These are phyloP conservation scores for Ophiostoma piceae DNA, from an alignment of 2,329 filamentous ascomycete species.

Conservation along the genomic window DNA sequence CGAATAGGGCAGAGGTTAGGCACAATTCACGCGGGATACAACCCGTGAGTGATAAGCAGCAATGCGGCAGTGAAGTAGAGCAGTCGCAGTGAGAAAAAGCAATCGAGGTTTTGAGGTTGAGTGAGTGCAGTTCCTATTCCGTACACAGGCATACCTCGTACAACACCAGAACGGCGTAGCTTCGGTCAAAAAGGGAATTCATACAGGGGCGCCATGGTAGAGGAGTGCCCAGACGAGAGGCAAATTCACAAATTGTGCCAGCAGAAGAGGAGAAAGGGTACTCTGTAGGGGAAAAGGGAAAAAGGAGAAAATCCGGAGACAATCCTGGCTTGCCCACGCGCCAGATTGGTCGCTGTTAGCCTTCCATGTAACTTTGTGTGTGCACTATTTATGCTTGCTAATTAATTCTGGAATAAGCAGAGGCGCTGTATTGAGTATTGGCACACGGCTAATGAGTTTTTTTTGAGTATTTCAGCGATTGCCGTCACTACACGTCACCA, in stretches of 20 bases:
- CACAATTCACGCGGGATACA: neutral
- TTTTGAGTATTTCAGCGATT: neutral
- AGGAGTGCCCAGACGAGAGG: neutral
- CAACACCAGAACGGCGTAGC: conserved; percentile 10
- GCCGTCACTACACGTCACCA: neutral
- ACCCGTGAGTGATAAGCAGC: neutral
- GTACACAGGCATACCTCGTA: neutral
- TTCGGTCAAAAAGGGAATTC: conserved; percentile 7
- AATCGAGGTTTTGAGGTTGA: neutral
- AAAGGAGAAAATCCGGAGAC: neutral
- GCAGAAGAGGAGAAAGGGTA: neutral
- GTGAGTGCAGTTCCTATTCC: neutral
- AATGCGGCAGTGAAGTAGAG: neutral
- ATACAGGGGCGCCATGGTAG: neutral
- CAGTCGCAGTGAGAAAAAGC: neutral
- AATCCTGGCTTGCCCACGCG: neutral
- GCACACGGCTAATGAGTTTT: neutral
- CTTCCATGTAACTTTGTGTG: no score
- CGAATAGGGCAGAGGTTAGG: neutral
- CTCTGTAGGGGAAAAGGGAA: neutral
- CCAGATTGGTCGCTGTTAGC: neutral
- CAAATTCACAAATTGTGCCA: neutral
- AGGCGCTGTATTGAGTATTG: no score
- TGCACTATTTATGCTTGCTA: no score
- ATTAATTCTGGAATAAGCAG: no score